A percentile compares a stretch with the other conserved stretches of the same genome.
phyloP scores from a whole-genome alignment of 805 yeast genomes.

The Lachancea dasiensis region DNA sequence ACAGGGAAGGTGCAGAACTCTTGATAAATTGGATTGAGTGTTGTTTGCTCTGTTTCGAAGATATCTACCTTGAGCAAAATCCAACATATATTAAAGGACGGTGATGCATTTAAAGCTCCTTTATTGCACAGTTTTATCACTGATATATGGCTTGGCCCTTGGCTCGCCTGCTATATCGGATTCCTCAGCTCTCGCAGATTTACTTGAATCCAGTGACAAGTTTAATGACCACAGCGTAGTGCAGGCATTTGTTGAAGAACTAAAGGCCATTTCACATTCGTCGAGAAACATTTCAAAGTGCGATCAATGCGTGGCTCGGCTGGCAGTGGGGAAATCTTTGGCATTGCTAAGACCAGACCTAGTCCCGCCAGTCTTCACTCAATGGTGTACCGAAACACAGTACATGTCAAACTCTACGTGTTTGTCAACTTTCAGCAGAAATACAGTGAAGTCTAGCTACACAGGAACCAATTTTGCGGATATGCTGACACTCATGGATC shows the following conservation, averaged over 20 bases:
- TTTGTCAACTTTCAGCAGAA: constrained; percentile 32
- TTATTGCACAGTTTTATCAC: too few species aligned
- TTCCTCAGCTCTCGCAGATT: not conserved
- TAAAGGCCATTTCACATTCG: constrained; percentile 2
- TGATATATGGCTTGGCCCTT: not conserved
- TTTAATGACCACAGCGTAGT: constrained; percentile 5
- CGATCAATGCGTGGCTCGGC: constrained; percentile 33
- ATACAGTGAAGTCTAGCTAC: constrained; percentile 34
- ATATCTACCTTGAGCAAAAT: too few species aligned
- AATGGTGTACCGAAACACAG: constrained; percentile 40
- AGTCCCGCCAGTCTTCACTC: constrained; percentile 35
- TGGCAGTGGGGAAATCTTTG: constrained; percentile 35
- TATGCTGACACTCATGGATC: constrained; percentile 46
- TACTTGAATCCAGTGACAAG: not conserved
- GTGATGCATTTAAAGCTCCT: too few species aligned
- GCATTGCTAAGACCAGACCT: constrained; percentile 38
- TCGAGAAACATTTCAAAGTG: constrained; percentile 22
- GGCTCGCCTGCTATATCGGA: constrained; percentile 7
- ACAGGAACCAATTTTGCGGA: constrained; percentile 46
- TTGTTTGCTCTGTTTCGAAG: too few species aligned
- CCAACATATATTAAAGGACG: too few species aligned
- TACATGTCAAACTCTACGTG: constrained; percentile 27
- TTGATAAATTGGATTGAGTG: too few species aligned
- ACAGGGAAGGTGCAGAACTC: too few species aligned
- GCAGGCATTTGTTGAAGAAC: constrained; percentile 6